These are phyloP conservation scores for Penicillium frequentans DNA, from an alignment of 2,329 filamentous ascomycete genomes.

Conservation along the genomic window DNA sequence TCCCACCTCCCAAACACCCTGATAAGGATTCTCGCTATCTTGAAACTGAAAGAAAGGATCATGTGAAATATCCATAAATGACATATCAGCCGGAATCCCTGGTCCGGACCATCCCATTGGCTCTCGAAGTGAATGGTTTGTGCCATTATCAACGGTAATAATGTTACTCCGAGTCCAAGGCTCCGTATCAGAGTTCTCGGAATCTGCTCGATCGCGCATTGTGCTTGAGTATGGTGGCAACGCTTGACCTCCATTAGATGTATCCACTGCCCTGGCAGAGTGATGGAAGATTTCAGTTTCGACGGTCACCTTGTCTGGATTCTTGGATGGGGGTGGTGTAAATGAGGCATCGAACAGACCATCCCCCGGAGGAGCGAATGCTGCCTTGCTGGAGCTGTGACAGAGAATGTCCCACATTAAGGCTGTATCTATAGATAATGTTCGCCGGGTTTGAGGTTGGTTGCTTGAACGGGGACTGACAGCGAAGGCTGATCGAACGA, in stretches of 20 bases:
- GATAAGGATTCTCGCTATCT: slow-evolving; percentile 26
- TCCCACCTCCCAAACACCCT: slow-evolving; percentile 30
- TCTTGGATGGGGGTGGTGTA: slow-evolving; percentile 10
- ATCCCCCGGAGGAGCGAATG: slow-evolving; percentile 5
- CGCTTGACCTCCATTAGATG: slow-evolving; percentile 30
- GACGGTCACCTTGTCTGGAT: slow-evolving; percentile 17
- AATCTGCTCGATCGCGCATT: slow-evolving; percentile 1
- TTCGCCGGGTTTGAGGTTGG: slow-evolving; percentile 15
- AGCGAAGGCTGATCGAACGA: slow-evolving; percentile 29
- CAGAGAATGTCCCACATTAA: slow-evolving; percentile 35
- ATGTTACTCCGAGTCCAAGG: not conserved
- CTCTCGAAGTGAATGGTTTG: slow-evolving; percentile 8
- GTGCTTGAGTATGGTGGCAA: slow-evolving; percentile 29
- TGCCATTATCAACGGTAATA: not conserved
- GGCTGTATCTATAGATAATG: slow-evolving; percentile 30
- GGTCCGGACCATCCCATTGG: slow-evolving; percentile 14
- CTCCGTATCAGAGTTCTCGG: slow-evolving; percentile 11
- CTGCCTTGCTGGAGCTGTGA: slow-evolving; percentile 18
- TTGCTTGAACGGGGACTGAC: slow-evolving; percentile 12
- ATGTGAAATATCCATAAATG: slow-evolving; percentile 28
- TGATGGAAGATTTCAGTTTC: slow-evolving; percentile 34
- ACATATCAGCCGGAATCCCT: slow-evolving; percentile 22
- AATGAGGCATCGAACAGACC: slow-evolving; percentile 27
- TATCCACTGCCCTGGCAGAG: slow-evolving; percentile 24
- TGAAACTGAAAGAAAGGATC: slow-evolving; percentile 34